These are phyloP conservation scores for Grosmannia serpens DNA, from an alignment of 2,329 filamentous ascomycete species.

Conservation along the genomic window DNA sequence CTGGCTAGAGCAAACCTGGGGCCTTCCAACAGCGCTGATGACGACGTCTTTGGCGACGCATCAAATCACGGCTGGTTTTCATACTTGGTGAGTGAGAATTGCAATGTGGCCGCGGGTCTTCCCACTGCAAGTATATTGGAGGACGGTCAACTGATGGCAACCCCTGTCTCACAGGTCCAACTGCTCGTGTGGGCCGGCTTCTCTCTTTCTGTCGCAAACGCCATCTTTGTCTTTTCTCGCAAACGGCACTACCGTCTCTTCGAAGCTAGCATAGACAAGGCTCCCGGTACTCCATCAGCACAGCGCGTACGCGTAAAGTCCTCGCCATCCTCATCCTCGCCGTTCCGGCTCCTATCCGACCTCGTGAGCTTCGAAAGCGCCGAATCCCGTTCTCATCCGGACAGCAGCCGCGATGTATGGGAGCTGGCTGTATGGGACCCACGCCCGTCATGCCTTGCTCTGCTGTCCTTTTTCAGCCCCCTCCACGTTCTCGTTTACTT, in stretches of 20 bases:
- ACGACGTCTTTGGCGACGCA: constrained; percentile 70
- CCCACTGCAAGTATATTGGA: background rate
- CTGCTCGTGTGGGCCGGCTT: constrained; percentile 61
- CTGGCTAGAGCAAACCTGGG: constrained; percentile 70
- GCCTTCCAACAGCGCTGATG: constrained; percentile 33
- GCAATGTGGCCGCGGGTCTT: no score
- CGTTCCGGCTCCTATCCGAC: constrained; percentile 61
- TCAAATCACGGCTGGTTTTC: constrained; percentile 11
- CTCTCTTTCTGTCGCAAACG: constrained; percentile 59
- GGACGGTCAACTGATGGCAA: constrained; percentile 1
- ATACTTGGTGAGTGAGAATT: constrained; percentile 8
- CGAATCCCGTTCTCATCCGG: constrained; percentile 74
- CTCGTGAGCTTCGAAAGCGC: constrained; percentile 58
- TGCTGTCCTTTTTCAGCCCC: constrained; percentile 88
- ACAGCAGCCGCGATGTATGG: constrained; percentile 81
- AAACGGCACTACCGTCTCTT: constrained; percentile 86
- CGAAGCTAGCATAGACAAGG: constrained; percentile 67
- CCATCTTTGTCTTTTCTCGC: constrained; percentile 69
- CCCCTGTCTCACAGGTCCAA: constrained; percentile 39
- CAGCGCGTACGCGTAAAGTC: constrained; percentile 82
- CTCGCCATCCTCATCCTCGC: constrained; percentile 60
- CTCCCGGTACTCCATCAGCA: constrained; percentile 71
- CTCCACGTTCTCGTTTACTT: constrained; percentile 87
- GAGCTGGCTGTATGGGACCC: constrained; percentile 92
- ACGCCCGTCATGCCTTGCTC: constrained; percentile 64